Evolutionary conservation across 306 rosid species (phyloP), one percentile per base, ranked within the genome.

Genomic region (Fragaria ananassa): DNA sequence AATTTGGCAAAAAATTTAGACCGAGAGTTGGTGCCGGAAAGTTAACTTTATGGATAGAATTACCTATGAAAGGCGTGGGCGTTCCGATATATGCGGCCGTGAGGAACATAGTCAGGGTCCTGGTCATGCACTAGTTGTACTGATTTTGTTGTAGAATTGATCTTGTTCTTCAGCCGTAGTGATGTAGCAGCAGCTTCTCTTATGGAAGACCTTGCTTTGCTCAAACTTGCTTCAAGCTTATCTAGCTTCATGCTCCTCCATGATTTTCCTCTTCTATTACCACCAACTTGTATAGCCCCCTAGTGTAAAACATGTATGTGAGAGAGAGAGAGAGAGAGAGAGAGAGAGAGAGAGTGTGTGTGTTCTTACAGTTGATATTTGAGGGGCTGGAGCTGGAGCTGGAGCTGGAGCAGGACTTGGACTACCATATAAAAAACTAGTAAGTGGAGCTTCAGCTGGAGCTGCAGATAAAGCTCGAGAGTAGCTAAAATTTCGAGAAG

Each of bases 51-150:
- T 6, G 3, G 23, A 1, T 18, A 6, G 13, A n/a, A 2, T 21
- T 81, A 88, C 89, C 89, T 79, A 35, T 87, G 86, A 71, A 87
- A 89, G 27, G 86, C 81, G 35, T 81, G 84, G 27, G 89, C 66
- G 62, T 87, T 87, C 74, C 79, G 58, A 79, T 87, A 89, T n/a
- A 83, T 58, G 39, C 83, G 84, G 5, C 91, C 93, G 4, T 42
- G 78, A 79, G 93, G 91, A 79, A 89, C 85, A 70, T 83, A 81
- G 10, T 89, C 90, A 14, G 80, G 84, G 47, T 89, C 87, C 8
- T 74, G 41, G 9, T 61, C 67, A 61, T 29, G 66, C 27, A 3
- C 39, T 12, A 25, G 37, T 13, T 29, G 19, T 0, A 13, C 67
- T 29, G 41, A 11, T 12, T 61, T 27, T 29, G n/a, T 13, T 61